Percentiles rank a stretch among this genome's conserved stretches.
Evolutionary conservation across 2,329 filamentous ascomycete species (phyloP).

Genomic region (Stemphylium beticola): DNA sequence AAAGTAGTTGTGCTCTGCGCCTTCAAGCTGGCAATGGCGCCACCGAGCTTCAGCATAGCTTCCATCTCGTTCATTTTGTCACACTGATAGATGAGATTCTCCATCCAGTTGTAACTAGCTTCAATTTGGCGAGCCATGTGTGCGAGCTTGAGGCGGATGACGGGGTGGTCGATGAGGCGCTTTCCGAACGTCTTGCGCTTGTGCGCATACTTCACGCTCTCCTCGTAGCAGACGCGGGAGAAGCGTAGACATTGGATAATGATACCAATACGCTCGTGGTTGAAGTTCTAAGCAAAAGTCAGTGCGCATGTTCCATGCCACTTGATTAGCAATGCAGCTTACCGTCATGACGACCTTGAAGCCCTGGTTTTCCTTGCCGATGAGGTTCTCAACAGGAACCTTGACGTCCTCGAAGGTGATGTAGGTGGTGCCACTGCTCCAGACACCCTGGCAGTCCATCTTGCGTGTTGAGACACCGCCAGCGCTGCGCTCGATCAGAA

Average conservation of each 20-base stretch:
- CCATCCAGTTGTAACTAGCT: conserved; percentile 94
- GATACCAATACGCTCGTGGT: conserved; percentile 98
- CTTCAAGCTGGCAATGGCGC: conserved; percentile 91
- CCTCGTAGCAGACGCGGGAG: conserved; percentile 95
- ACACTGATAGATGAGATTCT: conserved; percentile 93
- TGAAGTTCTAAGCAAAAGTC: conserved; percentile 72
- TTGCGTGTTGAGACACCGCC: conserved; percentile 89
- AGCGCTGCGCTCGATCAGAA: conserved; percentile 85
- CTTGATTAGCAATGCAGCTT: neutral
- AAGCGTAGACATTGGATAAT: conserved; percentile 97
- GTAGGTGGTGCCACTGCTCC: conserved; percentile 94
- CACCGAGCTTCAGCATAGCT: conserved; percentile 94
- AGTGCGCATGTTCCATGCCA: neutral
- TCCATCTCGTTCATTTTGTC: conserved; percentile 91
- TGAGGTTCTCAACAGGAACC: conserved; percentile 97
- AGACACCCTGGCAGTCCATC: conserved; percentile 93
- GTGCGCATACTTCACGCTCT: conserved; percentile 94
- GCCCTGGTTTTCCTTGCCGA: conserved; percentile 97
- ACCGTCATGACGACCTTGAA: conserved; percentile 97
- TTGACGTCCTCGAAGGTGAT: conserved; percentile 99
- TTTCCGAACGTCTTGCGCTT: conserved; percentile 97
- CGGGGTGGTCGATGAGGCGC: conserved; percentile 93
- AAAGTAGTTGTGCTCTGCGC: conserved; percentile 93
- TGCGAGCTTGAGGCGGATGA: conserved; percentile 96
- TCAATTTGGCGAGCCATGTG: conserved; percentile 99